A percentile compares a stretch with the other conserved stretches of the same genome.
These are phyloP conservation scores for Polygonum maritimum DNA, from an alignment of 148 eudicot species.

Conservation along the genomic window DNA sequence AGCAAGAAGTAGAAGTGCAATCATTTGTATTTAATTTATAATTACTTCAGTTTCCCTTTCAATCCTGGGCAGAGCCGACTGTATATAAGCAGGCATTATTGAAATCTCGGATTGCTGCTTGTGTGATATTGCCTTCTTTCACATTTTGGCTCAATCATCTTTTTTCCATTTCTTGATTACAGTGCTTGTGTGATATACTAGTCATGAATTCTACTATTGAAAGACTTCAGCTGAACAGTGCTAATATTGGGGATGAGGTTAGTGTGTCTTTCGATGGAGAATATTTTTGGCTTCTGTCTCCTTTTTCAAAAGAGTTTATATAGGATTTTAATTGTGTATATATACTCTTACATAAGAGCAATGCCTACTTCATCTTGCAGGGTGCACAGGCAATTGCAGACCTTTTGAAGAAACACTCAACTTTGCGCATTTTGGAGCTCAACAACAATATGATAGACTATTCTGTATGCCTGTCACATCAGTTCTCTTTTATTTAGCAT, in stretches of 20 bases:
- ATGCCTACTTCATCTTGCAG: slow-evolving; percentile 33
- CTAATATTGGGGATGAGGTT: slow-evolving; percentile 90
- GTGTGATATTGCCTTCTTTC: not conserved
- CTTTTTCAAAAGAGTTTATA: not conserved
- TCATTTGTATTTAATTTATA: not conserved
- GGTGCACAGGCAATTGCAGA: slow-evolving; percentile 92
- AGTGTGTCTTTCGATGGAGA: slow-evolving; percentile 14
- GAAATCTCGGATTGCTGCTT: not conserved
- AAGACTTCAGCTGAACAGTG: slow-evolving; percentile 81
- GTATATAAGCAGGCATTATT: not conserved
- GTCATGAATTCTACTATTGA: slow-evolving; percentile 64
- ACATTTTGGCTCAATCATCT: not conserved
- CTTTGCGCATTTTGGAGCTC: slow-evolving; percentile 65
- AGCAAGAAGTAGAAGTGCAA: not conserved
- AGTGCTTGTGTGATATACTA: slow-evolving; percentile 65
- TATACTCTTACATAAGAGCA: not conserved
- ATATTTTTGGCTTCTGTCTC: not conserved
- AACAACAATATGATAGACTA: slow-evolving; percentile 85
- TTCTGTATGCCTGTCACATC: slow-evolving; percentile 62
- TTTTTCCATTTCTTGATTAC: slow-evolving; percentile 15
- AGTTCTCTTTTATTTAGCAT: slow-evolving; percentile 13
- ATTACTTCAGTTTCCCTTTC: not conserved
- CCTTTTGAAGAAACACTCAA: slow-evolving; percentile 78
- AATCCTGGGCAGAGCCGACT: not conserved
- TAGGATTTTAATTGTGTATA: not conserved